Base-by-base conservation (phyloP, 345 rosid species). In the Citrus reticulata region DNA sequence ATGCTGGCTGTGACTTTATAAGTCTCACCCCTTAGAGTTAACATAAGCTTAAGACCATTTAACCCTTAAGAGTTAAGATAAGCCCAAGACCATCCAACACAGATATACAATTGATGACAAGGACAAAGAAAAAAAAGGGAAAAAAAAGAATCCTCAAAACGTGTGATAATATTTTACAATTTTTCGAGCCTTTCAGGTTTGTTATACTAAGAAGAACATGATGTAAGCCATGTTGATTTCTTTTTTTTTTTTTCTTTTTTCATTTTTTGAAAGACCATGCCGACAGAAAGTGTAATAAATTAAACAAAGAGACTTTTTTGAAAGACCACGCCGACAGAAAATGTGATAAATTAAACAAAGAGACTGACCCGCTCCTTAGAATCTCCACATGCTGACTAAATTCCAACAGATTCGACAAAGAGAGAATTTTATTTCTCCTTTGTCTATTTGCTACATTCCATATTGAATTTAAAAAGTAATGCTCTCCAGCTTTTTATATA, bases 351-450 rank as follows among this genome's bases (percentile, higher is more conserved):
- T 34, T 7, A 32, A 30, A 65, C 2, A 65, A 69, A 74, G 51
- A 13, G 54, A 32, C 24, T 32, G 54, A 34, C 22, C 40, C n/a
- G 16, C 37, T 55, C 7, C 22, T 58, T 24, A 67, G 86, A 79
- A 81, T 79, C 81, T 79, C 51, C 40, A 40, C 65, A 34, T 81
- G 82, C 68, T 59, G 68, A 79, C 80, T 77, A 75, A 80, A 83
- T 81, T 83, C 82, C 85, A 79, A 68, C 83, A 63, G 20, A 77
- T 14, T 71, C 65, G 80, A 86, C 83, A 86, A 77, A 55, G 13
- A 5, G 46, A 63, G 39, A 46, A 64, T 74, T 81, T 76, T 34
- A 63, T 70, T 74, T 32, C 20, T 83, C 72, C 2, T 54, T 73
- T 57, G 39, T 20, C 73, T 10, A 13, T 9, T 62, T 70, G 10